These are phyloP conservation scores for Pelargonium fulgidum DNA, from an alignment of 441 rosid genomes.

Conservation along the genomic window DNA sequence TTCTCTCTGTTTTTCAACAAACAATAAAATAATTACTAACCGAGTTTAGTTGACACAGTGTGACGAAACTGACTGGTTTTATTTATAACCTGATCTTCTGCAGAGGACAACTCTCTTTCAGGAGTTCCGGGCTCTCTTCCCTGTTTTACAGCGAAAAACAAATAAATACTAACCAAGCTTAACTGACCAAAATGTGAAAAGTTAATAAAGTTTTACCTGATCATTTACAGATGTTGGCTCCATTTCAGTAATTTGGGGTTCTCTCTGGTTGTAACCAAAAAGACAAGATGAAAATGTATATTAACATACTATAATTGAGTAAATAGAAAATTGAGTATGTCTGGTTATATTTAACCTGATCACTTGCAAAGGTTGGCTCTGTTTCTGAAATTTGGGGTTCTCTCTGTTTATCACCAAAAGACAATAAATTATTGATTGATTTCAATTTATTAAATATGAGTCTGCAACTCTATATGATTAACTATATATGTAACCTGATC, in stretches of 20 bases:
- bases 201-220: slow-evolving; percentile 3
- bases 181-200: not conserved
- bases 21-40: slow-evolving; percentile 2
- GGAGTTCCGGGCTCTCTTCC: not conserved
- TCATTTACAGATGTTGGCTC: slow-evolving; percentile 29
- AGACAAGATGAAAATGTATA: not conserved
- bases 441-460: not conserved
- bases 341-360: not conserved
- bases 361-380: not conserved
- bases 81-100: slow-evolving; percentile 3
- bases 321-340: not conserved
- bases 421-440: not conserved
- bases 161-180: not conserved
- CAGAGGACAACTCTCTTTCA: slow-evolving; percentile 1
- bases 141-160: not conserved
- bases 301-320: not conserved
- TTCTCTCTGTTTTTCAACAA: slow-evolving; percentile 5
- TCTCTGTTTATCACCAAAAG: not conserved
- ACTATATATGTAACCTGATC: slow-evolving; percentile 1
- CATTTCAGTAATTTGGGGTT: slow-evolving; percentile 35
- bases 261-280: slow-evolving; percentile 2
- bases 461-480: not conserved
- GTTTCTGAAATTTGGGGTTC: not conserved
- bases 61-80: not conserved
- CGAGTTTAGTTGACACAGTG: not conserved